phyloP scores from a whole-genome alignment of 164 flowering plant genomes.

The Berberis vulgaris region DNA sequence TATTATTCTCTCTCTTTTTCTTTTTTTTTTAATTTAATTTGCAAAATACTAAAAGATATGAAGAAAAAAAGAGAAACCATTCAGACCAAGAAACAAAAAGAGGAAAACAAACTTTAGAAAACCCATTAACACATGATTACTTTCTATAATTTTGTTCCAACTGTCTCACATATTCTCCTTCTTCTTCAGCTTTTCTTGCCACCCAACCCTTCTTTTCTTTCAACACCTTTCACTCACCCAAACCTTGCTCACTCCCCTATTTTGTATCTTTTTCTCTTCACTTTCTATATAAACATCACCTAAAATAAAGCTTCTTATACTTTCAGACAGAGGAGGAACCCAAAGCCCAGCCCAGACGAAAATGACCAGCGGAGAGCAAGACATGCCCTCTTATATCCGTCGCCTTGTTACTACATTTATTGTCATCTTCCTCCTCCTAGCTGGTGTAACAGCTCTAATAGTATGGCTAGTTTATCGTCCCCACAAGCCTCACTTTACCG shows the following conservation, averaged over 20 bases:
- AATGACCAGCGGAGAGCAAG: not conserved
- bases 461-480: constrained; percentile 75
- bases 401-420: constrained; percentile 20
- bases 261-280: not conserved
- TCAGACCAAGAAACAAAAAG: too few species aligned
- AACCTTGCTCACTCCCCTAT: not conserved
- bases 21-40: too few species aligned
- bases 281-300: not conserved
- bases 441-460: constrained; percentile 41
- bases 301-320: not conserved
- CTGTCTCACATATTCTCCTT: constrained; percentile 10
- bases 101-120: too few species aligned
- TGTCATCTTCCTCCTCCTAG: constrained; percentile 40
- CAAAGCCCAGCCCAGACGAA: not conserved
- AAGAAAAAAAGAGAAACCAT: too few species aligned
- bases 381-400: constrained; percentile 2
- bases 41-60: too few species aligned
- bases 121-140: too few species aligned
- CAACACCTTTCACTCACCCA: constrained; percentile 1
- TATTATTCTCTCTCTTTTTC: too few species aligned
- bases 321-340: not conserved
- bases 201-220: too few species aligned
- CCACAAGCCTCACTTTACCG: constrained; percentile 51
- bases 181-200: not conserved
- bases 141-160: constrained; percentile 11